phyloP scores from a whole-genome alignment of 2,329 filamentous ascomycete genomes.

The Venturia aucupariae region DNA sequence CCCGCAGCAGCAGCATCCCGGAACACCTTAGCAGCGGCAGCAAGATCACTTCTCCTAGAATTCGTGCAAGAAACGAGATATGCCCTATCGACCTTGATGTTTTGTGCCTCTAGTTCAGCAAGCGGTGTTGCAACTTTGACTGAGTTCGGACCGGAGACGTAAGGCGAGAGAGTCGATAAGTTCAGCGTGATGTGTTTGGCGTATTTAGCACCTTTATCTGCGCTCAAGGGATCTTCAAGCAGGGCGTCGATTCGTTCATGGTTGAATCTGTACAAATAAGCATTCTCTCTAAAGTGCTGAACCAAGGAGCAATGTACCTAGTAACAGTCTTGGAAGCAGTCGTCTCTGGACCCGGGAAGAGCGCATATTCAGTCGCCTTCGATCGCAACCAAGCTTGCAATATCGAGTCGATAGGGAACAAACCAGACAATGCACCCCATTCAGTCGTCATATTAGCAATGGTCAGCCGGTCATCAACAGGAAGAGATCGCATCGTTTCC shows the following conservation, averaged over 20 bases:
- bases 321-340: constrained; percentile 38
- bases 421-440: constrained; percentile 63
- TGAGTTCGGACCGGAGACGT: constrained; percentile 79
- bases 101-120: constrained; percentile 57
- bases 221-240: constrained; percentile 53
- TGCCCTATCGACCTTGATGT: constrained; percentile 73
- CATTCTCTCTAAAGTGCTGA: background rate
- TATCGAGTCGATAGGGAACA: constrained; percentile 72
- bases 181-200: constrained; percentile 77
- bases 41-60: constrained; percentile 63
- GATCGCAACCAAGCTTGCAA: constrained; percentile 64
- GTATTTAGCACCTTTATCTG: constrained; percentile 71
- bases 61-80: constrained; percentile 92
- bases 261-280: constrained; percentile 40
- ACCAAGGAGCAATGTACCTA: constrained; percentile 25
- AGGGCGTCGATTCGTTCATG: constrained; percentile 67
- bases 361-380: constrained; percentile 64
- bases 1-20: constrained; percentile 58
- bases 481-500: constrained; percentile 63
- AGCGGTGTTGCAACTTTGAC: constrained; percentile 81
- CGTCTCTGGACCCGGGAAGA: constrained; percentile 43
- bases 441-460: constrained; percentile 78
- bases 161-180: constrained; percentile 73
- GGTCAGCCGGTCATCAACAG: constrained; percentile 64
- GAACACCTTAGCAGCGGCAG: constrained; percentile 77